These are phyloP conservation scores for Citrus inodora DNA, from an alignment of 345 rosid genomes.

Conservation along the genomic window DNA sequence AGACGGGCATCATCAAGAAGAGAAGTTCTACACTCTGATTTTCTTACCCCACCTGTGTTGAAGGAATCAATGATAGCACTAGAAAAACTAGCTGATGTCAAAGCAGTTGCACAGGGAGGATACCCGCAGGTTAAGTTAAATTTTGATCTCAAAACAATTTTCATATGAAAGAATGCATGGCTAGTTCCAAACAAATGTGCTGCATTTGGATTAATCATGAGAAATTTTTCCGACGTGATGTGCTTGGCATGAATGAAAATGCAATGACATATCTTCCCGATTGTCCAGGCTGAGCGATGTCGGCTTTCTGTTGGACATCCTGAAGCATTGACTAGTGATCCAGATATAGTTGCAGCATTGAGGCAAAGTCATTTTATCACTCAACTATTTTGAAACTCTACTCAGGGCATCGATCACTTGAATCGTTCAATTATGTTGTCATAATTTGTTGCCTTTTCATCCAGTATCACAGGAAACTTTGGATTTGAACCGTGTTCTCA, in stretches of 20 bases:
- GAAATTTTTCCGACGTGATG: background rate
- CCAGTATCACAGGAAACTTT: slow-evolving; percentile 78
- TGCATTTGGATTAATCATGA: background rate
- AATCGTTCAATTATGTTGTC: slow-evolving; percentile 8
- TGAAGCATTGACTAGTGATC: slow-evolving; percentile 53
- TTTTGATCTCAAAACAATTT: background rate
- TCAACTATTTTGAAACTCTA: background rate
- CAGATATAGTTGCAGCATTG: slow-evolving; percentile 70
- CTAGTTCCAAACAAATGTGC: background rate
- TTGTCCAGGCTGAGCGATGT: slow-evolving; percentile 82
- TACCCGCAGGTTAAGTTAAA: slow-evolving; percentile 67
- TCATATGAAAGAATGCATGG: background rate
- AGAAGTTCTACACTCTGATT: slow-evolving; percentile 69
- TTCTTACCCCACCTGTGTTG: slow-evolving; percentile 79
- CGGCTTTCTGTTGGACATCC: slow-evolving; percentile 81
- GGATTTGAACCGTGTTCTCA: slow-evolving; percentile 78
- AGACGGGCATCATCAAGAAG: slow-evolving; percentile 63
- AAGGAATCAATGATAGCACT: slow-evolving; percentile 61
- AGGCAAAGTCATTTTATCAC: slow-evolving; percentile 37
- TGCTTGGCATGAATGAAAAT: background rate
- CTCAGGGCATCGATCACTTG: background rate
- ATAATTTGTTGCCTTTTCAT: slow-evolving; percentile 14
- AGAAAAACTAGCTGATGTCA: slow-evolving; percentile 64
- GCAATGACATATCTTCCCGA: slow-evolving; percentile 11
- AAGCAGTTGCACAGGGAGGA: slow-evolving; percentile 76